These are phyloP conservation scores for Wickerhamomyces chambardii DNA, from an alignment of 805 yeast genomes.

Conservation along the genomic window DNA sequence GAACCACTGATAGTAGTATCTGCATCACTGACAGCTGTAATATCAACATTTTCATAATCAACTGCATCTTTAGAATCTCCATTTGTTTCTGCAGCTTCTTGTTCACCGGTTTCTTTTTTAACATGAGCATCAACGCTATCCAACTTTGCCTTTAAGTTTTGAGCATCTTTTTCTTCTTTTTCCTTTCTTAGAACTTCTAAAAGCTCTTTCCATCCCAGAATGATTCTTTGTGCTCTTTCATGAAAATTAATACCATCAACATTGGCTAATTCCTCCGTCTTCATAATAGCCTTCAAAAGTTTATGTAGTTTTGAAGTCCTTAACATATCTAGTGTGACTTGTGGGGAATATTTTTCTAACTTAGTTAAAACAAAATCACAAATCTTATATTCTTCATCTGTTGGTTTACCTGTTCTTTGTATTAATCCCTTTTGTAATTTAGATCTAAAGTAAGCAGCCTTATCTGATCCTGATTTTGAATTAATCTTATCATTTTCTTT, in stretches of 20 bases:
- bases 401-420: constrained; percentile 32
- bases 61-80: no score
- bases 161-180: constrained; percentile 8
- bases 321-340: constrained; percentile 28
- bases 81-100: no score
- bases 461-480: neutral
- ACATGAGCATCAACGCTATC: neutral
- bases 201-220: constrained; percentile 30
- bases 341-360: constrained; percentile 29
- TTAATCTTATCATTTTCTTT: constrained; percentile 1
- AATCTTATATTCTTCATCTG: constrained; percentile 32
- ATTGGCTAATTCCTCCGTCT: constrained; percentile 28
- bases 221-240: constrained; percentile 30
- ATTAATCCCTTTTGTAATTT: constrained; percentile 39
- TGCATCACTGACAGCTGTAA: neutral
- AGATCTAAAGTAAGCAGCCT: constrained; percentile 25
- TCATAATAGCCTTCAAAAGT: constrained; percentile 38
- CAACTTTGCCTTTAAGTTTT: constrained; percentile 2
- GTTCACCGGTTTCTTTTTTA: no score
- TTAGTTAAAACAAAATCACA: constrained; percentile 30
- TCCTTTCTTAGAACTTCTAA: constrained; percentile 29
- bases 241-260: constrained; percentile 36
- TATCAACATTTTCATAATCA: neutral
- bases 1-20: neutral
- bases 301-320: constrained; percentile 40